These are phyloP conservation scores for Termitomyces sp. DNA, from an alignment of 768 basidiomycete species.

Conservation along the genomic window DNA sequence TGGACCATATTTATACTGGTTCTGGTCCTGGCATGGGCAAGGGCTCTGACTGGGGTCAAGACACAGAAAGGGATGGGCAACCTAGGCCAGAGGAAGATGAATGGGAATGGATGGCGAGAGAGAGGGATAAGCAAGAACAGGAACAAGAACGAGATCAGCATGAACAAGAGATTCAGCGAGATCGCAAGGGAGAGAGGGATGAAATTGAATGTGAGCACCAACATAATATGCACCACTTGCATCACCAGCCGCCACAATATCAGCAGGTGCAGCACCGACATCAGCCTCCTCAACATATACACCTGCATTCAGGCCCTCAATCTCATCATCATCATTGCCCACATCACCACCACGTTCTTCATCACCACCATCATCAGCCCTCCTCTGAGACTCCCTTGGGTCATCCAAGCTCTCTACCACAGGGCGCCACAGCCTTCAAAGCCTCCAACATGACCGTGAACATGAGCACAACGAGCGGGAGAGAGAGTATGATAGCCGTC, in stretches of 20 bases:
- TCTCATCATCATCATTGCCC: conserved; percentile 39
- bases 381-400: conserved; percentile 19
- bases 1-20: conserved; percentile 21
- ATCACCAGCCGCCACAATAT: conserved; percentile 33
- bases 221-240: conserved; percentile 30
- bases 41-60: conserved; percentile 21
- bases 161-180: conserved; percentile 27
- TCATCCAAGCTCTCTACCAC: conserved; percentile 32
- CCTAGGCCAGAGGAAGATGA: conserved; percentile 20
- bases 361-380: conserved; percentile 37
- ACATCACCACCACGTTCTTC: conserved; percentile 53
- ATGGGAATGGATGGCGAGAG: conserved; percentile 30
- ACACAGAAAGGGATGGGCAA: conserved; percentile 15
- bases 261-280: conserved; percentile 34
- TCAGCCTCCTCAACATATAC: conserved; percentile 28
- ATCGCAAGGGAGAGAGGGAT: conserved; percentile 22
- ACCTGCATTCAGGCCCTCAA: conserved; percentile 30
- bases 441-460: conserved; percentile 22
- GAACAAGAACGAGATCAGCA: conserved; percentile 15
- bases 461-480: conserved; percentile 29
- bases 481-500: conserved; percentile 29
- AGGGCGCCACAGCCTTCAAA: conserved; percentile 20
- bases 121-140: conserved; percentile 25
- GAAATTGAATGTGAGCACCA: conserved; percentile 25
- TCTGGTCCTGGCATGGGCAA: conserved; percentile 13